phyloP scores from a whole-genome alignment of 2,329 filamentous ascomycete species.

The Simplicillium sp. region DNA sequence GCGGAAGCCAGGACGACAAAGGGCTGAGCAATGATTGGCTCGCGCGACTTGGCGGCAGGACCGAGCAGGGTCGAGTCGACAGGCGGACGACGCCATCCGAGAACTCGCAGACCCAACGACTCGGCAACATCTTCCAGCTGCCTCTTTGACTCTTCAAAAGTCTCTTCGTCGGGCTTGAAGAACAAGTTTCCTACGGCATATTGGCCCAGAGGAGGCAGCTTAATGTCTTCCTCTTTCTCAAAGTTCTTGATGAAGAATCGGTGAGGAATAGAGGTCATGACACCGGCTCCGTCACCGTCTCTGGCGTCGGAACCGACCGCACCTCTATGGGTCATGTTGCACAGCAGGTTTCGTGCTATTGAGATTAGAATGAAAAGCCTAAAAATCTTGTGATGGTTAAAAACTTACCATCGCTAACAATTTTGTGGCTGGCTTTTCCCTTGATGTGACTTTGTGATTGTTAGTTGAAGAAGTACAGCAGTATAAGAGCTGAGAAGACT shows the following conservation, averaged over 20 bases:
- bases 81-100: slow-evolving; percentile 95
- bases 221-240: slow-evolving; percentile 78
- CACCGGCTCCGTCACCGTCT: slow-evolving; percentile 96
- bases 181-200: slow-evolving; percentile 97
- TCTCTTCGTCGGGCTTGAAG: slow-evolving; percentile 93
- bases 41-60: slow-evolving; percentile 83
- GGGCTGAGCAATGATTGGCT: slow-evolving; percentile 91
- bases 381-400: slow-evolving; percentile 6
- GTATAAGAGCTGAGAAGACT: slow-evolving; percentile 19
- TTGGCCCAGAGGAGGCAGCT: slow-evolving; percentile 79
- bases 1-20: slow-evolving; percentile 82
- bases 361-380: background rate
- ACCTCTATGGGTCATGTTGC: slow-evolving; percentile 99
- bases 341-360: slow-evolving; percentile 80
- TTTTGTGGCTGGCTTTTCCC: slow-evolving; percentile 94
- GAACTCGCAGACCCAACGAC: slow-evolving; percentile 74
- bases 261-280: slow-evolving; percentile 98
- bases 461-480: background rate
- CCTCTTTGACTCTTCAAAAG: slow-evolving; percentile 79
- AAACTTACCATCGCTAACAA: slow-evolving; percentile 86
- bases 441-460: slow-evolving; percentile 73
- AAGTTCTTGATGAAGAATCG: slow-evolving; percentile 99
- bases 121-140: slow-evolving; percentile 92
- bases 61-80: slow-evolving; percentile 88
- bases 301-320: slow-evolving; percentile 95